These are phyloP conservation scores for Metschnikowia vanudenii DNA, from an alignment of 805 yeast genomes.

Conservation along the genomic window DNA sequence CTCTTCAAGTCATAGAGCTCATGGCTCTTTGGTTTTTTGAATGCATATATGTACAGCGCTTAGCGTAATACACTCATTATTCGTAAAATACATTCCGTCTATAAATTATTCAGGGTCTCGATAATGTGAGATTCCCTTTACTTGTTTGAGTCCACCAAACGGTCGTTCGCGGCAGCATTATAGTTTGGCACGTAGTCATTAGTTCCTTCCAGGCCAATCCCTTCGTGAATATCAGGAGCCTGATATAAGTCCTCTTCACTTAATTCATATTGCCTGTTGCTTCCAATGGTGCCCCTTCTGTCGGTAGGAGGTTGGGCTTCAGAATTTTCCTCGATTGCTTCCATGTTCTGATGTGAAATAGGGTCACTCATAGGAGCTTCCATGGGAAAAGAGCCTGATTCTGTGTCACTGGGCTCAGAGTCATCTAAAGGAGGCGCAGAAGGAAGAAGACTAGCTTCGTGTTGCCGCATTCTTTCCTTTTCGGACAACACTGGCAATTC, in stretches of 20 bases:
- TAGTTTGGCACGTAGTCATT: conserved; percentile 38
- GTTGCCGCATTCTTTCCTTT: conserved; percentile 52
- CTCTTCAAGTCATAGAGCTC: conserved; percentile 18
- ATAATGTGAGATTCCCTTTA: too few relatives aligned
- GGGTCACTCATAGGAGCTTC: not conserved
- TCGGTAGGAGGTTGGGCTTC: not conserved
- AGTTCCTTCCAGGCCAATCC: conserved; percentile 21
- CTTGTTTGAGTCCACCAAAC: conserved; percentile 17
- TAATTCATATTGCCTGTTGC: conserved; percentile 8
- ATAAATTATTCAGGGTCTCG: too few relatives aligned
- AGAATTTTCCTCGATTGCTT: not conserved
- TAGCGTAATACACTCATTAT: not conserved
- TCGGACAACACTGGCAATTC: conserved; percentile 42
- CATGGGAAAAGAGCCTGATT: not conserved
- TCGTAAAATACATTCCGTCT: not conserved
- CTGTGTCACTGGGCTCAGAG: conserved; percentile 20
- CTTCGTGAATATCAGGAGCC: conserved; percentile 15
- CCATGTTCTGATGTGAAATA: not conserved
- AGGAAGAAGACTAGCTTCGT: conserved; percentile 62
- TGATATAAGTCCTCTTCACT: conserved; percentile 21
- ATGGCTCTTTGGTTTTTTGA: too few relatives aligned
- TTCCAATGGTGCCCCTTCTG: not conserved
- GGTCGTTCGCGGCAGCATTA: conserved; percentile 28
- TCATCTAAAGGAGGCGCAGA: conserved; percentile 45
- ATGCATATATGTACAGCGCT: too few relatives aligned